Percentiles rank a stretch among this genome's conserved stretches.
Evolutionary conservation across 2,329 filamentous ascomycete species (phyloP).

Genomic region (Ophiostoma triangulosporum): DNA sequence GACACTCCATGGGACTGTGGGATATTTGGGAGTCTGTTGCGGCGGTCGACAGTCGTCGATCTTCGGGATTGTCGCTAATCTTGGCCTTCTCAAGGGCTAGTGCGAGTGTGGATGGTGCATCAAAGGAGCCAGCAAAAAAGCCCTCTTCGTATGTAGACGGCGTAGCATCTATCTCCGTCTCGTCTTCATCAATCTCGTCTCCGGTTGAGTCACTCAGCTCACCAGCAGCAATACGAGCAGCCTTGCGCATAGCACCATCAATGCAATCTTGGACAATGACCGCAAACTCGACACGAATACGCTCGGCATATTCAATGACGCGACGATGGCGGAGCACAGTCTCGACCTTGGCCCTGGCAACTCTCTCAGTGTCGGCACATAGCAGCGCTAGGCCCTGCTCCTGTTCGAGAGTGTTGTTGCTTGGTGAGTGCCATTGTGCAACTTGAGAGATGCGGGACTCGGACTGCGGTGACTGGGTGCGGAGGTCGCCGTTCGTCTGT

Average conservation of each 20-base stretch:
- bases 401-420: conserved; percentile 79
- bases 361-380: conserved; percentile 79
- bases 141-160: conserved; percentile 35
- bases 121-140: conserved; percentile 44
- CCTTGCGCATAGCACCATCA: conserved; percentile 78
- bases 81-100: conserved; percentile 36
- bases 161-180: conserved; percentile 21
- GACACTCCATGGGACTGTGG: conserved; percentile 79
- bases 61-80: conserved; percentile 27
- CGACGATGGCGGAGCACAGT: conserved; percentile 81
- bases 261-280: conserved; percentile 92
- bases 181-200: conserved; percentile 41
- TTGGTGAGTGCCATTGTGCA: conserved; percentile 90
- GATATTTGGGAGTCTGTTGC: conserved; percentile 63
- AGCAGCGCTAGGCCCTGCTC: conserved; percentile 78
- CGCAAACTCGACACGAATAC: conserved; percentile 87
- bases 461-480: conserved; percentile 89
- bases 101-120: conserved; percentile 41
- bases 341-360: conserved; percentile 80
- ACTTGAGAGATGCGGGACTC: conserved; percentile 92
- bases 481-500: conserved; percentile 59
- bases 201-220: conserved; percentile 67
- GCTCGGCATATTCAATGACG: conserved; percentile 90
- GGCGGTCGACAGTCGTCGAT: conserved; percentile 39
- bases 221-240: conserved; percentile 74